phyloP scores from a whole-genome alignment of 2,329 filamentous ascomycete species.

The Exophiala mesophila region DNA sequence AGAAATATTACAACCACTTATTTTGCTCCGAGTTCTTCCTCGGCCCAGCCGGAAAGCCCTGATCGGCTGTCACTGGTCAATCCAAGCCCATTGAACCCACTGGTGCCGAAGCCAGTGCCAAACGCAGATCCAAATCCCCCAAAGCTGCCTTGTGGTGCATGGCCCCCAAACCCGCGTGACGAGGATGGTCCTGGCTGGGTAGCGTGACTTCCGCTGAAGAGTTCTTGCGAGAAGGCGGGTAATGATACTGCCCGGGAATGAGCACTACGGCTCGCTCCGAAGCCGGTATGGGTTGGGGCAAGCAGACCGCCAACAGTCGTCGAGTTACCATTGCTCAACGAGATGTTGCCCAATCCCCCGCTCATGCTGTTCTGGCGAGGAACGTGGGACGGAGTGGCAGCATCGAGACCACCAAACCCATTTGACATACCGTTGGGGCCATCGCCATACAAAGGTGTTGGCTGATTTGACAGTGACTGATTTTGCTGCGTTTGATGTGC shows the following conservation, averaged over 20 bases:
- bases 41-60: constrained; percentile 58
- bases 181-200: constrained; percentile 28
- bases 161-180: constrained; percentile 24
- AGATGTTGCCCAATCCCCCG: constrained; percentile 29
- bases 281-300: constrained; percentile 58
- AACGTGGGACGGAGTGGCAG: constrained; percentile 34
- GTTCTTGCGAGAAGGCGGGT: constrained; percentile 63
- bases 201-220: constrained; percentile 43
- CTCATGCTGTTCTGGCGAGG: constrained; percentile 36
- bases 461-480: constrained; percentile 63
- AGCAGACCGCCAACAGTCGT: constrained; percentile 73
- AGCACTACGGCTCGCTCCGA: constrained; percentile 52
- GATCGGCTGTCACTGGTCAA: constrained; percentile 50
- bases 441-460: constrained; percentile 73
- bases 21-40: constrained; percentile 58
- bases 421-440: constrained; percentile 49
- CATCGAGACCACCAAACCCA: constrained; percentile 50
- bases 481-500: constrained; percentile 58
- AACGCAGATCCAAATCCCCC: constrained; percentile 56
- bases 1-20: constrained; percentile 31
- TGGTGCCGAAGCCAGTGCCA: constrained; percentile 51
- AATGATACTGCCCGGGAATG: constrained; percentile 84
- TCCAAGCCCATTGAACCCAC: constrained; percentile 52
- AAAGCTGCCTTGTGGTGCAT: constrained; percentile 46
- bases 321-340: constrained; percentile 50